phyloP scores from a whole-genome alignment of 169 alveolate species.

The Cystoisospora suis region DNA sequence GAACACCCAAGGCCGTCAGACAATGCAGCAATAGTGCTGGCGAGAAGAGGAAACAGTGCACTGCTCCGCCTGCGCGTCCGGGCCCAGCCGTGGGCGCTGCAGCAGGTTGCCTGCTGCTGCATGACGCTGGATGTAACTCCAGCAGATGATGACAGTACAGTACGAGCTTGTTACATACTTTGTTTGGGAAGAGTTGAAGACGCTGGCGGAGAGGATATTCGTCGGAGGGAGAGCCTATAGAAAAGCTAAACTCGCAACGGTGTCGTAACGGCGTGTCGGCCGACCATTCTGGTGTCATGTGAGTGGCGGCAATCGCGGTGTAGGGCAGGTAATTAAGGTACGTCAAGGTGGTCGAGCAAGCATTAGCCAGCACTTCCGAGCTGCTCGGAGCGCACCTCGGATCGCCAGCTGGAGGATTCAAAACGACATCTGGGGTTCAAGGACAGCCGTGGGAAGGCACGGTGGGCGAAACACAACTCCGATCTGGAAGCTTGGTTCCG shows the following conservation, averaged over 20 bases:
- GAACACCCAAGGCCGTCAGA: background rate
- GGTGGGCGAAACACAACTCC: no score
- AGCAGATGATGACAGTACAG: background rate
- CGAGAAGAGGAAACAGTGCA: background rate
- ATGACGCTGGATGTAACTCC: background rate
- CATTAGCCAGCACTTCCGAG: no score
- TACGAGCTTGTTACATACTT: background rate
- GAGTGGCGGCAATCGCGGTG: background rate
- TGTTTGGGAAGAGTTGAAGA: background rate
- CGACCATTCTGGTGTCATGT: background rate
- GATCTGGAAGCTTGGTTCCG: no score
- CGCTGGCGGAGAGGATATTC: background rate
- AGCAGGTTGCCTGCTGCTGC: slow-evolving; percentile 7
- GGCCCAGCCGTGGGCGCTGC: background rate
- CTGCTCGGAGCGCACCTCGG: no score
- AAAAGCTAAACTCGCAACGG: no score
- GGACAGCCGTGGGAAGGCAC: no score
- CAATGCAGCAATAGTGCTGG: background rate
- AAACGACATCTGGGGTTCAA: no score
- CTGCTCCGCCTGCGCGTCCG: slow-evolving; percentile 21
- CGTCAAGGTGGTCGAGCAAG: no score
- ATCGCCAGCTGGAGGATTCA: no score
- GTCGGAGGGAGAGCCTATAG: background rate
- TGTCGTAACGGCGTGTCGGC: background rate
- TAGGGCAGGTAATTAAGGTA: no score